Conservation (phyloP, 2,329 filamentous ascomycete genomes). For the Ceratocystis cubensis region DNA sequence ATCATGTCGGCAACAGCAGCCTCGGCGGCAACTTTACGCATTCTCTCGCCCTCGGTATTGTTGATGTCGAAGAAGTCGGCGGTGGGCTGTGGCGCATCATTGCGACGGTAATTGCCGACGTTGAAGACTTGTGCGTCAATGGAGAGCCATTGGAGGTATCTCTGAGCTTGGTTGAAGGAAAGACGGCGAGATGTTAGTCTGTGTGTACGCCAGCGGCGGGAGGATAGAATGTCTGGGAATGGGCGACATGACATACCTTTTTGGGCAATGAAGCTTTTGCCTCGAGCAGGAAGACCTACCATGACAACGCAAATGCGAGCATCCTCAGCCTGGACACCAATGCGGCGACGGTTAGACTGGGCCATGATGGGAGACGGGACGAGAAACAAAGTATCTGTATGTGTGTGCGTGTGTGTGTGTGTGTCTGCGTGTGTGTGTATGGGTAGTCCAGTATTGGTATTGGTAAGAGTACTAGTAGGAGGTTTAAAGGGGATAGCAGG, state of each 20-base stretch:
- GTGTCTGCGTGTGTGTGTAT: not conserved
- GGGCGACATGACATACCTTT: constrained; percentile 52
- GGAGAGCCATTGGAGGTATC: constrained; percentile 93
- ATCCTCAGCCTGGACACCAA: constrained; percentile 80
- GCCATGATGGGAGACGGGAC: constrained; percentile 9
- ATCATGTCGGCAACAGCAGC: constrained; percentile 90
- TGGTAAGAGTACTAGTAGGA: not conserved
- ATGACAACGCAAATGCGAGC: constrained; percentile 96
- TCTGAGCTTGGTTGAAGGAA: constrained; percentile 52
- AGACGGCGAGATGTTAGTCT: constrained; percentile 7
- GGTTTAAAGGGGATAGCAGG: not conserved
- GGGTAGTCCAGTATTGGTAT: not conserved
- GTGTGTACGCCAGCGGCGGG: not conserved
- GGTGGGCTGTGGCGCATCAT: constrained; percentile 75
- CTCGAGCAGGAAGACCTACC: constrained; percentile 89
- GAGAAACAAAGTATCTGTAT: not conserved
- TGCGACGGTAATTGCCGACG: constrained; percentile 87
- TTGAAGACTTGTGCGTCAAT: constrained; percentile 94
- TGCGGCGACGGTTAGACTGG: constrained; percentile 28
- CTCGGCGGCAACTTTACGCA: constrained; percentile 77
- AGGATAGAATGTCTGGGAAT: not conserved
- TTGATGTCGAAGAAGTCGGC: constrained; percentile 91
- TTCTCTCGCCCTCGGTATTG: constrained; percentile 81
- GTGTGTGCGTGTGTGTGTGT: constrained; percentile 8
- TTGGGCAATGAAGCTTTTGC: constrained; percentile 94